These are phyloP conservation scores for Pseudogymnoascus verrucosus DNA, from an alignment of 2,329 filamentous ascomycete species.

Conservation along the genomic window DNA sequence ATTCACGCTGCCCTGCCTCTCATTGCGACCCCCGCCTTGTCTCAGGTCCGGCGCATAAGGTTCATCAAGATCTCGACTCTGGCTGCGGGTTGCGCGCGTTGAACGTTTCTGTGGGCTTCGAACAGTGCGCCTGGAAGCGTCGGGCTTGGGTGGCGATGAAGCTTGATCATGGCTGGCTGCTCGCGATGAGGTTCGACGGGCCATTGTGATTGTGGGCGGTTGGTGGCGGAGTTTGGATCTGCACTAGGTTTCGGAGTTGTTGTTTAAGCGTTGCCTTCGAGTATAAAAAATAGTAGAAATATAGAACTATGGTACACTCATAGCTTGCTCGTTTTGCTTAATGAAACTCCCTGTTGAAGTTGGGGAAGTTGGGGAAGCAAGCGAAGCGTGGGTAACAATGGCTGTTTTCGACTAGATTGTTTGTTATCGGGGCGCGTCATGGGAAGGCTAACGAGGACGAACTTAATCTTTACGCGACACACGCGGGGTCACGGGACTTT, in stretches of 20 bases:
- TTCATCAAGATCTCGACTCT: slow-evolving; percentile 29
- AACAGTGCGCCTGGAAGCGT: slow-evolving; percentile 10
- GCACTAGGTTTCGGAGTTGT: not conserved
- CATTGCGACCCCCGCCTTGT: slow-evolving; percentile 4
- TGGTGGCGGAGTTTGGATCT: not conserved
- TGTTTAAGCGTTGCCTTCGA: not conserved
- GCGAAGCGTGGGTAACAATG: not conserved
- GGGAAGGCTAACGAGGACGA: not conserved
- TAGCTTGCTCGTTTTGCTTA: not conserved
- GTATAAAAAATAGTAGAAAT: not conserved
- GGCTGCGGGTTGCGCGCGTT: slow-evolving; percentile 30
- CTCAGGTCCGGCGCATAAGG: slow-evolving; percentile 9
- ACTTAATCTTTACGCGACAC: not conserved
- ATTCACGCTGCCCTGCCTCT: slow-evolving; percentile 20
- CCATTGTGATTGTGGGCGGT: not conserved
- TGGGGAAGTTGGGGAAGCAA: not conserved
- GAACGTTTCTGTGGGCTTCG: slow-evolving; percentile 16
- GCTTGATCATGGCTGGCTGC: slow-evolving; percentile 19
- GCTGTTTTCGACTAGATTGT: not conserved
- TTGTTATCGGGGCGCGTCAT: not conserved
- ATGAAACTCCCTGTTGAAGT: not conserved
- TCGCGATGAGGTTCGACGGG: slow-evolving; percentile 16
- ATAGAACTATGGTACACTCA: not conserved
- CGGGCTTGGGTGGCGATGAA: slow-evolving; percentile 22
- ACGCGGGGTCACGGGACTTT: not conserved